A percentile compares a stretch with the other conserved stretches of the same genome.
Evolutionary conservation across 2,329 filamentous ascomycete species (phyloP).

Genomic region (Epicoccum sorghinum): DNA sequence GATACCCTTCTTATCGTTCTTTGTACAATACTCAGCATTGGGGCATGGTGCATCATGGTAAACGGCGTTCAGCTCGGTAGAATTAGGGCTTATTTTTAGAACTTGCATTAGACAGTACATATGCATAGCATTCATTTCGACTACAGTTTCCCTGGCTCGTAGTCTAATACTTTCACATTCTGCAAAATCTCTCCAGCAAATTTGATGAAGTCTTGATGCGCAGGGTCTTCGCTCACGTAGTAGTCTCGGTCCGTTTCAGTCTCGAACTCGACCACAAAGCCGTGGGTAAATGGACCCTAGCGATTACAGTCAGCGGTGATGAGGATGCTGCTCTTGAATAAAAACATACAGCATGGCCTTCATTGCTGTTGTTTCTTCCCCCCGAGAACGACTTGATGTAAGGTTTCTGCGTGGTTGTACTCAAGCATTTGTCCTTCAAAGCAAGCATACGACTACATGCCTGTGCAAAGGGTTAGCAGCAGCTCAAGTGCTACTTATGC

Average conservation of each 20-base stretch:
- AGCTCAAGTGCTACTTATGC: background rate
- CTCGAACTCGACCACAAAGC: conserved; percentile 71
- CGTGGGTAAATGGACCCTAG: conserved; percentile 68
- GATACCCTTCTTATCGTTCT: conserved; percentile 29
- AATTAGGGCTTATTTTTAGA: background rate
- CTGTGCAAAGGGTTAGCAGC: conserved; percentile 46
- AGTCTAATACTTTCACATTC: conserved; percentile 66
- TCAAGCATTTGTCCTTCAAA: conserved; percentile 64
- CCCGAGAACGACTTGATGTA: conserved; percentile 67
- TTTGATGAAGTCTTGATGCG: conserved; percentile 65
- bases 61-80: conserved; percentile 23
- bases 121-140: background rate
- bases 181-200: conserved; percentile 56
- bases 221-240: conserved; percentile 69
- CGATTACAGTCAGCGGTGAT: background rate
- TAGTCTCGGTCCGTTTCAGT: conserved; percentile 69
- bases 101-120: conserved; percentile 10
- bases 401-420: conserved; percentile 62
- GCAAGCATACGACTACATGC: conserved; percentile 62
- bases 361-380: conserved; percentile 66
- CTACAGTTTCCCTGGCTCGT: conserved; percentile 53
- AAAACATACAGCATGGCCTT: conserved; percentile 63
- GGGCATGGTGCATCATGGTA: conserved; percentile 23
- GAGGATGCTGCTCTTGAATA: background rate
- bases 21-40: conserved; percentile 37